phyloP scores from a whole-genome alignment of 2,329 filamentous ascomycete species.

The Colletotrichum sp. region DNA sequence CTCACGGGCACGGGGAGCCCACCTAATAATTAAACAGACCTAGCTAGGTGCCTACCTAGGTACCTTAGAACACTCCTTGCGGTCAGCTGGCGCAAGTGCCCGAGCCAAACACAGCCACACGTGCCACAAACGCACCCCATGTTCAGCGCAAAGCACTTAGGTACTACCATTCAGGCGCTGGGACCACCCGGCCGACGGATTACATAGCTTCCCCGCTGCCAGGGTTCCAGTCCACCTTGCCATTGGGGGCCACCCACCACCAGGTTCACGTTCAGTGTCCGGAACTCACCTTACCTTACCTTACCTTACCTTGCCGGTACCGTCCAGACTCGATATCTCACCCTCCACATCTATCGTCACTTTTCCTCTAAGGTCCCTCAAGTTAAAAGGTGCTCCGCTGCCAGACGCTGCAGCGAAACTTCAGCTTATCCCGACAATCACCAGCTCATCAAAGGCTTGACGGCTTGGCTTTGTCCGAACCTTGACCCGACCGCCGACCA shows the following conservation, averaged over 20 bases:
- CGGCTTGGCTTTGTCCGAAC: background rate
- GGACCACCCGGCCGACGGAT: slow-evolving; percentile 1
- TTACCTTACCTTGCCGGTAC: background rate
- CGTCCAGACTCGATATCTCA: background rate
- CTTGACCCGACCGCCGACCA: background rate
- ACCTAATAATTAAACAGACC: background rate
- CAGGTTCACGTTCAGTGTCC: background rate
- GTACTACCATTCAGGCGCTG: background rate
- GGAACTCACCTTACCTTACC: background rate
- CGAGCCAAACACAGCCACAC: background rate
- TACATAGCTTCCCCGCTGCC: slow-evolving; percentile 19
- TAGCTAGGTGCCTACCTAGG: background rate
- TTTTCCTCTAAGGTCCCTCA: background rate
- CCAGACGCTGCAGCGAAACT: no score
- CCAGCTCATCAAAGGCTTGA: background rate
- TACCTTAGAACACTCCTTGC: background rate
- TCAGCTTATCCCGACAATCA: background rate
- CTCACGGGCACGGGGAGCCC: background rate
- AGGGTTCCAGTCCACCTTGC: slow-evolving; percentile 6
- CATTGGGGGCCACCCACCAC: background rate
- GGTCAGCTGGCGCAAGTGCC: background rate
- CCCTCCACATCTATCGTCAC: background rate
- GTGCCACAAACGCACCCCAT: background rate
- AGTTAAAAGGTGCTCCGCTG: background rate
- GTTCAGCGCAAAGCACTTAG: background rate